Evolutionary conservation across 2,329 filamentous ascomycete genomes (phyloP), one percentile per base, ranked within the genome.

Genomic region (Aspergillus niger): DNA sequence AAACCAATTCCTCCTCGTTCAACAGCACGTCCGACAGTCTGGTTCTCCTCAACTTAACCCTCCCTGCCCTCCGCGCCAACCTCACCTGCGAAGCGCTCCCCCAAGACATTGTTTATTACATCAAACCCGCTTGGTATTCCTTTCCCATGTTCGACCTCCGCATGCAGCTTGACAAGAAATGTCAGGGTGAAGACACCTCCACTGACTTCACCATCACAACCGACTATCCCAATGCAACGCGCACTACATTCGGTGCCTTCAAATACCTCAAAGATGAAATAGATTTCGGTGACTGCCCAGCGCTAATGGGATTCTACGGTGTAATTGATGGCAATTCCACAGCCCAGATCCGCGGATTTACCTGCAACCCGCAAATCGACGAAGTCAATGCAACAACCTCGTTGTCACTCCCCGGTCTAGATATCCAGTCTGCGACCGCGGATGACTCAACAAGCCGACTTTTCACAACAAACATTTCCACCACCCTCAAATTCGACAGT

Each of bases 281-380:
- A 2, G 30, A 7, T 2, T 20, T 39, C 8, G 26, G 49, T 5
- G 39, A 47, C 13, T 60, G 54, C n/a, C 39, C 54, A 2, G 13
- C 17, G 1, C 32, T 60, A 5, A 41, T 54, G 8, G 55, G 58
- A 3, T 49, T 49, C 36, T 63, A 67, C 49, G 63, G 63, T 20
- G 28, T 54, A 8, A n/a, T 66, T 41, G 57, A 59, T 7, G 43
- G 51, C 3, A 59, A 59, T 24, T 56, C 58, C 11, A 56, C 58
- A 2, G 41, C 36, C 36, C 43, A 63, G 48, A 63, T 66, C 26
- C 55, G 49, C n/a, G 63, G 63, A 3, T 54, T 68, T 50, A 53
- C 57, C 38, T 69, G 66, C 59, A 58, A 55, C 10, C 63, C 64
- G 49, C 56, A 61, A 48, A 26, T 70, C 10, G 62, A 70, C n/a